phyloP scores from a whole-genome alignment of 1,139 yeast genomes.

The Hemisphaericaspora xylanilytica region DNA sequence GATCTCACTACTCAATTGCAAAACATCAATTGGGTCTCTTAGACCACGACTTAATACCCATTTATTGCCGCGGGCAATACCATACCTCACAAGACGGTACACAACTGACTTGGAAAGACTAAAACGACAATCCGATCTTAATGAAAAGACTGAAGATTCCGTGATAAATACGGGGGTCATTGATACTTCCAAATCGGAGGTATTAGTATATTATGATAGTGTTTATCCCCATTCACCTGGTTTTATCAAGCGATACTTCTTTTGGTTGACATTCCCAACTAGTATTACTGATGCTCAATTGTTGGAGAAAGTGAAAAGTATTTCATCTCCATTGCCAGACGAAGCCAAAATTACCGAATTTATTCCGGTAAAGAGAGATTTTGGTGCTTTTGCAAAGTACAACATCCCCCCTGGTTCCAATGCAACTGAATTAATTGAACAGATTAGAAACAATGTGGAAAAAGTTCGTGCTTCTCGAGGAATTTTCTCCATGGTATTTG shows the following conservation, averaged over 20 bases:
- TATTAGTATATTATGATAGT: constrained; percentile 39
- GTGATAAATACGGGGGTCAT: constrained; percentile 46
- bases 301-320: constrained; percentile 19
- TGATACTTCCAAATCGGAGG: constrained; percentile 32
- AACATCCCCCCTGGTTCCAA: constrained; percentile 52
- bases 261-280: constrained; percentile 20
- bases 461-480: constrained; percentile 23
- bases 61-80: background rate
- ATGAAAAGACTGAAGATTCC: constrained; percentile 31
- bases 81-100: constrained; percentile 13
- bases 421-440: constrained; percentile 49
- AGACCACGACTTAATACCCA: background rate
- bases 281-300: constrained; percentile 18
- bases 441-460: constrained; percentile 49
- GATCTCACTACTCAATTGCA: background rate
- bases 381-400: constrained; percentile 89
- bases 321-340: constrained; percentile 34
- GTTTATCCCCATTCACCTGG: constrained; percentile 31
- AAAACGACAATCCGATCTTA: constrained; percentile 31
- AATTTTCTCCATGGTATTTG: constrained; percentile 7
- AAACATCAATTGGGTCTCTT: background rate
- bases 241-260: constrained; percentile 21
- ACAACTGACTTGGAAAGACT: constrained; percentile 32
- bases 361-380: constrained; percentile 76
- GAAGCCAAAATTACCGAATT: constrained; percentile 37